Evolutionary conservation across 129 eudicot genomes (phyloP), one percentile per base, ranked within the genome.

Genomic region (Centrapalus pauciflorus): DNA sequence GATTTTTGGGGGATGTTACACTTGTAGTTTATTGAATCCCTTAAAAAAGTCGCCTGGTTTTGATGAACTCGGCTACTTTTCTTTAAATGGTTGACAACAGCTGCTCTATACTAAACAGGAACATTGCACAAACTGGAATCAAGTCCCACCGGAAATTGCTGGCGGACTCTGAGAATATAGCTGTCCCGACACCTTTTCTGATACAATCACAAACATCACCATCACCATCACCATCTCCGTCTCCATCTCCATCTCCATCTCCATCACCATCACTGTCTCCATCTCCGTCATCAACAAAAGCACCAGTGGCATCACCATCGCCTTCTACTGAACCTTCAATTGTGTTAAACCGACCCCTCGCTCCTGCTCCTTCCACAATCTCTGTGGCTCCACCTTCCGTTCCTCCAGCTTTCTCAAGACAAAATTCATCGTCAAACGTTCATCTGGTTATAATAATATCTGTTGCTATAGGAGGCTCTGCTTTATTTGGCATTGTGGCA

Each of bases 401-500:
- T 19, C 37, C 40, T 2, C 40, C 38, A 12, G 1, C 64, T 52
- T 5, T 19, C 0, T n/a, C 11, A 9, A 0, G 17, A 60, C 12
- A 10, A 45, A 57, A 7, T 4, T 0, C 14, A 13, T 2, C 13
- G 8, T 32, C 70, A 4, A 57, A 61, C 0, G 35, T 4, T 1
- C 73, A 29, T 78, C 24, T 27, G 20, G 54, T 5, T 27, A 8
- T 80, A 23, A 60, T 82, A 20, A 1, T 86, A 50, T 16, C 73
- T 66, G 77, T 13, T 66, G 52, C 66, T 2, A 27, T 86, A 26
- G 95, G 92, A 24, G 88, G 83, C 35, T 34, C 82, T 48, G 65
- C 81, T 13, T 61, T 83, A 28, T 35, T 92, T 73, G 54, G 70
- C 26, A 25, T 86, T 34, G 7, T 50, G 20, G 81, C 66, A 13